Conservation (phyloP, 768 basidiomycete species). For the Mycena metata region DNA sequence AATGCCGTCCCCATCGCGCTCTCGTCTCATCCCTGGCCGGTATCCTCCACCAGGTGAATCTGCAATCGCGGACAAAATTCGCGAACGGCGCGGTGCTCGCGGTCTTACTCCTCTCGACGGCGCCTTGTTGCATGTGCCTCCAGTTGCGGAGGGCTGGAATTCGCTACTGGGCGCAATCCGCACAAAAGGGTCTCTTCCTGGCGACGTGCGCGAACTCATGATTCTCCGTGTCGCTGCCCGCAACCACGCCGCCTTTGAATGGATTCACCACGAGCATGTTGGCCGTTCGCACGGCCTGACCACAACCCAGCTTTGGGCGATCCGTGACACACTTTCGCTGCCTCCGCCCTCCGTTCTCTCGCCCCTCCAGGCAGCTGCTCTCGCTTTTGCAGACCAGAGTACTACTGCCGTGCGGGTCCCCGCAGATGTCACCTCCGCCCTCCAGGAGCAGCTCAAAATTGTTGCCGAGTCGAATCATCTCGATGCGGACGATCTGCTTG, state of each 20-base stretch:
- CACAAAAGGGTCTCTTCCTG: conserved; percentile 60
- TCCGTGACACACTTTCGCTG: conserved; percentile 63
- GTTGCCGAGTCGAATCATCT: conserved; percentile 43
- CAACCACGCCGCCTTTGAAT: conserved; percentile 65
- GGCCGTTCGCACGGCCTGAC: conserved; percentile 65
- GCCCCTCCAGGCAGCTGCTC: conserved; percentile 63
- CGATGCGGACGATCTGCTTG: conserved; percentile 59
- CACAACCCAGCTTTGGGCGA: conserved; percentile 65
- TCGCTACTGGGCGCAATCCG: conserved; percentile 63
- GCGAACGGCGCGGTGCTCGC: conserved; percentile 61
- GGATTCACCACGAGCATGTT: conserved; percentile 69
- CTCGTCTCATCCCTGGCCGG: conserved; percentile 60
- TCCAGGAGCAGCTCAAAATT: conserved; percentile 55
- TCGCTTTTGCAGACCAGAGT: conserved; percentile 71
- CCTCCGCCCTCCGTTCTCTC: conserved; percentile 57
- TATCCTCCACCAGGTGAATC: conserved; percentile 60
- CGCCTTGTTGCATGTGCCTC: conserved; percentile 62
- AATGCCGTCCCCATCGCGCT: conserved; percentile 32
- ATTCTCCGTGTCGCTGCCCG: conserved; percentile 66
- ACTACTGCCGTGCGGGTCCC: conserved; percentile 64
- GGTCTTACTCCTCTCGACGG: conserved; percentile 66
- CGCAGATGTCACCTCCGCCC: conserved; percentile 52
- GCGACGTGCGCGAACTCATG: conserved; percentile 66
- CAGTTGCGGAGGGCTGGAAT: conserved; percentile 65
- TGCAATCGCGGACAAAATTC: conserved; percentile 62